These are phyloP conservation scores for Hypoxylon sp. DNA, from an alignment of 2,329 filamentous ascomycete species.

Conservation along the genomic window DNA sequence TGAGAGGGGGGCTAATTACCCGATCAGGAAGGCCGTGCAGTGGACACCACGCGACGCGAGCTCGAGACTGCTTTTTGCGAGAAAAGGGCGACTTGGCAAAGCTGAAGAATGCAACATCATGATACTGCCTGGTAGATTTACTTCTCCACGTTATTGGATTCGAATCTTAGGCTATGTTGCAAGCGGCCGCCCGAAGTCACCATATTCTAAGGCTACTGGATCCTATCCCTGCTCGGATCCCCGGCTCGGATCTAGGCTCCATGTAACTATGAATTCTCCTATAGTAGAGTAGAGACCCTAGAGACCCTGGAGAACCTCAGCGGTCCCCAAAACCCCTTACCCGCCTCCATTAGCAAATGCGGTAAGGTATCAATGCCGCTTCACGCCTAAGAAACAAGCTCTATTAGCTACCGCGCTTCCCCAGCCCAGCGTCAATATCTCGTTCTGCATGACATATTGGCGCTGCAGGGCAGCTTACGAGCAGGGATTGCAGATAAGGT, in stretches of 20 bases:
- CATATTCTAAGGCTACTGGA: slow-evolving; percentile 28
- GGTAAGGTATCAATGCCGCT: slow-evolving; percentile 30
- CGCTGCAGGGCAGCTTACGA: slow-evolving; percentile 25
- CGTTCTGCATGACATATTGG: slow-evolving; percentile 28
- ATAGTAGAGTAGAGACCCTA: slow-evolving; percentile 3
- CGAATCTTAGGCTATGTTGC: slow-evolving; percentile 41
- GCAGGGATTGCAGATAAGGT: slow-evolving; percentile 44
- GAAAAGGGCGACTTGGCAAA: slow-evolving; percentile 42
- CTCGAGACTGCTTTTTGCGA: slow-evolving; percentile 37
- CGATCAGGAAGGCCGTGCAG: slow-evolving; percentile 50
- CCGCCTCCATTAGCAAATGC: slow-evolving; percentile 22
- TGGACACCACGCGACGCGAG: slow-evolving; percentile 47
- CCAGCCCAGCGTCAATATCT: slow-evolving; percentile 32
- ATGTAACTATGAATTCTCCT: slow-evolving; percentile 7
- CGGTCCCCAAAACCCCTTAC: slow-evolving; percentile 12
- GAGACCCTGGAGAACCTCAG: neutral
- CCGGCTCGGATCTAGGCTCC: slow-evolving; percentile 38
- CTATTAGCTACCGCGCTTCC: slow-evolving; percentile 40
- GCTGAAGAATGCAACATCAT: slow-evolving; percentile 46
- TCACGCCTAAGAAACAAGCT: slow-evolving; percentile 37
- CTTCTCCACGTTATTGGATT: slow-evolving; percentile 44
- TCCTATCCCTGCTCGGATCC: slow-evolving; percentile 37
- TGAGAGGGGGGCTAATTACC: slow-evolving; percentile 41
- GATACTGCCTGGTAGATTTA: slow-evolving; percentile 44
- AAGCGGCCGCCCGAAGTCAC: slow-evolving; percentile 44